Conservation (phyloP, 352 stramenopile genomes). For the Phytophthora idaei region DNA sequence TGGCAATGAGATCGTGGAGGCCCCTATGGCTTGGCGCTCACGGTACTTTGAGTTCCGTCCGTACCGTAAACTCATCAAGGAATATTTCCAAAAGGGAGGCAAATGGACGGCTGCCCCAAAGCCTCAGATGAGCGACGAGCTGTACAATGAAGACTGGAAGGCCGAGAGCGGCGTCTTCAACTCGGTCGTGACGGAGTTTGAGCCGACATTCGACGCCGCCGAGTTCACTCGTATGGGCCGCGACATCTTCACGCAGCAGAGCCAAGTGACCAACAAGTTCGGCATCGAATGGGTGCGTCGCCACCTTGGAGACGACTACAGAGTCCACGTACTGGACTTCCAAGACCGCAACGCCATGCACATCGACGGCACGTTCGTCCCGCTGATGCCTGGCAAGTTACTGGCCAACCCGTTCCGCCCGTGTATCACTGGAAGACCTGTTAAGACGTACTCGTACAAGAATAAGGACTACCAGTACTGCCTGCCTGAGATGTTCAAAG, state of each 20-base stretch:
- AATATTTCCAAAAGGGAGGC: slow-evolving; percentile 89
- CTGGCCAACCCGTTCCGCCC: slow-evolving; percentile 87
- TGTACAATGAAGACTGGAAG: slow-evolving; percentile 90
- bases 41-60: slow-evolving; percentile 92
- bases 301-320: slow-evolving; percentile 87
- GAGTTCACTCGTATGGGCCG: slow-evolving; percentile 91
- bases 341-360: slow-evolving; percentile 93
- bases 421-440: slow-evolving; percentile 84
- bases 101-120: slow-evolving; percentile 91
- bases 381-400: slow-evolving; percentile 85
- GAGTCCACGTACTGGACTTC: slow-evolving; percentile 89
- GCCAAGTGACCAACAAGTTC: slow-evolving; percentile 91
- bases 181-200: slow-evolving; percentile 90
- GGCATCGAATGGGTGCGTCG: slow-evolving; percentile 91
- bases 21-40: slow-evolving; percentile 90
- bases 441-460: slow-evolving; percentile 91
- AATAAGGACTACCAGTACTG: slow-evolving; percentile 88
- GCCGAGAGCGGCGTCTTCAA: slow-evolving; percentile 80
- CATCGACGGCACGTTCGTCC: slow-evolving; percentile 90
- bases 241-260: slow-evolving; percentile 92
- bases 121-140: slow-evolving; percentile 89
- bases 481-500: slow-evolving; percentile 91
- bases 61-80: slow-evolving; percentile 89
- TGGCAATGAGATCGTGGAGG: slow-evolving; percentile 91
- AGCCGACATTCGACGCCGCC: slow-evolving; percentile 88